These are phyloP conservation scores for Calamus simplicifolius DNA, from an alignment of 176 grass and related monocot genomes.

Conservation along the genomic window DNA sequence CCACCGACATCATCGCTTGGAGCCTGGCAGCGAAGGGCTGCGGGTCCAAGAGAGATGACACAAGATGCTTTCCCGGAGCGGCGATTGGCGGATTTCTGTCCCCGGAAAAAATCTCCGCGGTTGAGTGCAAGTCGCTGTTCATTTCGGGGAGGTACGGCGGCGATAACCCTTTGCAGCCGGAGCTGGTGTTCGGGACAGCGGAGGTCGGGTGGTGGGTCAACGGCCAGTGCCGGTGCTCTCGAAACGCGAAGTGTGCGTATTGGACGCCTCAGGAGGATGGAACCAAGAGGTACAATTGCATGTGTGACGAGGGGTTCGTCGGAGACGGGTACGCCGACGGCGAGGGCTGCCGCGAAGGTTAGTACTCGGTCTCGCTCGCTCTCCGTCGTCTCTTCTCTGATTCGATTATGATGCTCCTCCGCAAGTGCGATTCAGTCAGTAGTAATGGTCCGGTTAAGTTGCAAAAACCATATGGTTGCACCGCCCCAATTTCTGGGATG, in stretches of 20 bases:
- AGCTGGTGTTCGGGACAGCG: conserved; percentile 25
- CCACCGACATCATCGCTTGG: neutral
- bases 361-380: neutral
- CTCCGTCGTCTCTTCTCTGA: too few relatives aligned
- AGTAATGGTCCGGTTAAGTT: too few relatives aligned
- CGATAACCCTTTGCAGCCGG: neutral
- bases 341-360: conserved; percentile 36
- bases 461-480: too few relatives aligned
- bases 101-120: neutral
- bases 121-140: conserved; percentile 11
- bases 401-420: too few relatives aligned
- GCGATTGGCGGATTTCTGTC: neutral
- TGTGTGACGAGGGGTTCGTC: conserved; percentile 15
- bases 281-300: conserved; percentile 11
- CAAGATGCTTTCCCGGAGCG: conserved; percentile 20
- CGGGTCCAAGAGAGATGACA: neutral
- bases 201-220: conserved; percentile 70
- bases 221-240: conserved; percentile 35
- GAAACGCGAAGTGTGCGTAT: conserved; percentile 30
- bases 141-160: conserved; percentile 15
- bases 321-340: conserved; percentile 65
- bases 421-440: too few relatives aligned
- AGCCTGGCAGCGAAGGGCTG: neutral
- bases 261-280: neutral
- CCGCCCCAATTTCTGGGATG: too few relatives aligned